phyloP scores from a whole-genome alignment of 805 yeast species.

The Myxozyma melibiosi region DNA sequence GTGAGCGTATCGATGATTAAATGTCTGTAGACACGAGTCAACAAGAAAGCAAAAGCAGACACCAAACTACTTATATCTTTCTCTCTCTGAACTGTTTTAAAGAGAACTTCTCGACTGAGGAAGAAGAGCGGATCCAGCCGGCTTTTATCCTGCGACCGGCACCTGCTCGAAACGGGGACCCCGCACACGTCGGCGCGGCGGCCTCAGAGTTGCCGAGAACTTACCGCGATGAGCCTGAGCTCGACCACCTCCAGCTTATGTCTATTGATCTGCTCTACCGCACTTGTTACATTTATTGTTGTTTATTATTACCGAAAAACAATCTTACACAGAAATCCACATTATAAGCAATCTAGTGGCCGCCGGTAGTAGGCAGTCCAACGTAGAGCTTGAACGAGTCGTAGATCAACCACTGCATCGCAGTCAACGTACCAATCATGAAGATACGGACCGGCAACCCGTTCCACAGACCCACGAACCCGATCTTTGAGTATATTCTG shows the following conservation, averaged over 20 bases:
- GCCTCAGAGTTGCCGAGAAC: not conserved
- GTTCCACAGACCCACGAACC: constrained; percentile 91
- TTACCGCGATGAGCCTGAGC: not conserved
- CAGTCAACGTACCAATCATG: constrained; percentile 96
- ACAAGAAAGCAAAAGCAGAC: not conserved
- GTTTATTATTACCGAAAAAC: not conserved
- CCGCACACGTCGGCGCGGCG: no score
- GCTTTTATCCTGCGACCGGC: no score
- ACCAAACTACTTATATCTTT: no score
- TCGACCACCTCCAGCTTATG: not conserved
- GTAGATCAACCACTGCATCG: constrained; percentile 94
- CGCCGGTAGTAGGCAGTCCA: constrained; percentile 16
- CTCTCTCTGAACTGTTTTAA: no score
- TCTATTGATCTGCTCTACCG: no score
- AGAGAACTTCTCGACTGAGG: no score
- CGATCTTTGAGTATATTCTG: constrained; percentile 77
- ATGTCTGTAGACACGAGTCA: not conserved
- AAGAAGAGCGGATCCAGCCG: no score
- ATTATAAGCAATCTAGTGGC: not conserved
- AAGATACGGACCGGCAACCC: constrained; percentile 91
- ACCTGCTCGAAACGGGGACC: no score
- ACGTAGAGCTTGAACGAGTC: constrained; percentile 41
- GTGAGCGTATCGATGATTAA: not conserved
- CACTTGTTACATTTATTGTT: not conserved
- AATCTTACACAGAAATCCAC: not conserved